These are phyloP conservation scores for Paraphoma sp. DNA, from an alignment of 2,329 filamentous ascomycete species.

Conservation along the genomic window DNA sequence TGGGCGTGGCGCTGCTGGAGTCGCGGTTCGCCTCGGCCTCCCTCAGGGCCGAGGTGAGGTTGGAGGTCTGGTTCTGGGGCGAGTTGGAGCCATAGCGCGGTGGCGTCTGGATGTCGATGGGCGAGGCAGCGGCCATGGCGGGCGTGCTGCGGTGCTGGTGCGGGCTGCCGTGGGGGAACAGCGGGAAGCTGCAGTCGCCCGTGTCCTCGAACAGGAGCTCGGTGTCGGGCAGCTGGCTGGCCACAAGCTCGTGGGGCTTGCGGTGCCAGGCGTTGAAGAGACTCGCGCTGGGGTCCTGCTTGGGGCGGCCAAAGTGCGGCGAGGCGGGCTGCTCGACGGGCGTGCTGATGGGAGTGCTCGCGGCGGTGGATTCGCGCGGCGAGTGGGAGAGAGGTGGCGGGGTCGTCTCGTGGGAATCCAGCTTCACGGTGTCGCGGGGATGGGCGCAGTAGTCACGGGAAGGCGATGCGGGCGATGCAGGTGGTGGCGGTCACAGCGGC, in stretches of 20 bases:
- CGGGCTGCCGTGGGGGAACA: slow-evolving; percentile 46
- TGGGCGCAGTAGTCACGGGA: slow-evolving; percentile 9
- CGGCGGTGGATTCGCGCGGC: slow-evolving; percentile 59
- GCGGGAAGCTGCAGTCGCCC: slow-evolving; percentile 50
- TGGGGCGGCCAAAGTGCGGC: slow-evolving; percentile 50
- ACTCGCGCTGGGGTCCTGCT: slow-evolving; percentile 45
- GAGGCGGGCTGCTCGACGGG: slow-evolving; percentile 48
- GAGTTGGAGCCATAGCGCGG: slow-evolving; percentile 63
- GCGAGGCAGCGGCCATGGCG: slow-evolving; percentile 61
- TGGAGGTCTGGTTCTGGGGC: slow-evolving; percentile 67
- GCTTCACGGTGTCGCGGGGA: slow-evolving; percentile 52
- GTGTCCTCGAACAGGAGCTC: slow-evolving; percentile 51
- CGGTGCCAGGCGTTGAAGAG: slow-evolving; percentile 55
- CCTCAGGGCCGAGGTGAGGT: slow-evolving; percentile 67
- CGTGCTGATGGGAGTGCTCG: slow-evolving; percentile 58
- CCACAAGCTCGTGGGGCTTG: slow-evolving; percentile 46
- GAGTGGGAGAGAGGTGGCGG: slow-evolving; percentile 61
- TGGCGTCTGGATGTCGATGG: slow-evolving; percentile 65
- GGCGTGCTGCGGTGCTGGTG: slow-evolving; percentile 9
- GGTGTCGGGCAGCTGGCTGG: slow-evolving; percentile 37
- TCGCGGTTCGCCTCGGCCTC: slow-evolving; percentile 49
- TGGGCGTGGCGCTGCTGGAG: slow-evolving; percentile 42
- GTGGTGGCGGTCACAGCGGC: not conserved
- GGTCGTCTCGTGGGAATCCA: slow-evolving; percentile 59
- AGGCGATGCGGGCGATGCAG: slow-evolving; percentile 9